These are phyloP conservation scores for Hamigera avellanea DNA, from an alignment of 495 filamentous ascomycete genomes.

Conservation along the genomic window DNA sequence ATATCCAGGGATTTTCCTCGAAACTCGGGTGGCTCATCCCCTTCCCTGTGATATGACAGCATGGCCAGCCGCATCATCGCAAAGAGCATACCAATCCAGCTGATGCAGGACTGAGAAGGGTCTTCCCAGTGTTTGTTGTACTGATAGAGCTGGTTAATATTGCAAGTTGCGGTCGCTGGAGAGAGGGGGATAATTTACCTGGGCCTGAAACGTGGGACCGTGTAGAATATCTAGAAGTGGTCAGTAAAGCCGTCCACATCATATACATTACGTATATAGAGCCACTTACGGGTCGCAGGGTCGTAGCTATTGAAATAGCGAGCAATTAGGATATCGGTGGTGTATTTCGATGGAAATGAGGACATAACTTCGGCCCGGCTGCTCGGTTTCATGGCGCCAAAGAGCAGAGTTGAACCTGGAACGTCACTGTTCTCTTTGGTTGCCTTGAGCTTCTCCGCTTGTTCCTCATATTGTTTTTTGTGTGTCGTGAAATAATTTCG, in stretches of 20 bases:
- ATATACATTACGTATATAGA: slow-evolving; percentile 7
- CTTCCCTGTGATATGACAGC: slow-evolving; percentile 80
- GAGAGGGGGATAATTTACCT: slow-evolving; percentile 17
- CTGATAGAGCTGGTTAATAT: slow-evolving; percentile 17
- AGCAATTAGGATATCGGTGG: slow-evolving; percentile 66
- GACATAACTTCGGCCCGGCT: slow-evolving; percentile 65
- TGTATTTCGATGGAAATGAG: slow-evolving; percentile 67
- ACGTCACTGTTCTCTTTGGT: slow-evolving; percentile 45
- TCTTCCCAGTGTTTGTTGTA: slow-evolving; percentile 84
- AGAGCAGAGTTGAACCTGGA: slow-evolving; percentile 59
- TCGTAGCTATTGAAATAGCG: slow-evolving; percentile 65
- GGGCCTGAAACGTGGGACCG: slow-evolving; percentile 71
- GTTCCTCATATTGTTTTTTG: slow-evolving; percentile 57
- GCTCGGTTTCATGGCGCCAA: slow-evolving; percentile 55
- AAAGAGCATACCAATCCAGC: slow-evolving; percentile 86
- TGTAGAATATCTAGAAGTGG: slow-evolving; percentile 65
- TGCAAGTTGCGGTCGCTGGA: too few species aligned
- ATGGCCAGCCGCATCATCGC: slow-evolving; percentile 82
- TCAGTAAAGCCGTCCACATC: too few species aligned
- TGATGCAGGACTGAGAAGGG: slow-evolving; percentile 63
- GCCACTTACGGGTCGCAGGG: slow-evolving; percentile 53
- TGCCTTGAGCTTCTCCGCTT: slow-evolving; percentile 49
- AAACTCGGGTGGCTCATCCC: slow-evolving; percentile 85
- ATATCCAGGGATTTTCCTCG: slow-evolving; percentile 58
- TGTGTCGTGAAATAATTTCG: slow-evolving; percentile 73